Conservation (phyloP, 1,139 yeast genomes). For the Saccharomyces pastorianus region DNA sequence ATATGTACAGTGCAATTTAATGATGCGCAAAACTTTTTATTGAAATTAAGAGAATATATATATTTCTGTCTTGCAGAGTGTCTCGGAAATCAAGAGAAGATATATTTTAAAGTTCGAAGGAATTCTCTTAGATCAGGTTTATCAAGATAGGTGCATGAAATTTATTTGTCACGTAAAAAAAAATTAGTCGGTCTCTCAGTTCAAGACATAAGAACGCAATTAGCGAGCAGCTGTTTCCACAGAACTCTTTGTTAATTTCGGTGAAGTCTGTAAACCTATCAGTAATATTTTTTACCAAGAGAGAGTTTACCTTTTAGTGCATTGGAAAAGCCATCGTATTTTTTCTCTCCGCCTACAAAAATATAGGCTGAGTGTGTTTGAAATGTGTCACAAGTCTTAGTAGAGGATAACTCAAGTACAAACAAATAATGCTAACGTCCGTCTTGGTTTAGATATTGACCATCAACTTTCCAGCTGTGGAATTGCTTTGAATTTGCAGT, state of each 20-base stretch:
- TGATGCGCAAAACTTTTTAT: background rate
- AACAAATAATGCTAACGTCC: background rate
- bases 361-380: background rate
- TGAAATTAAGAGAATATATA: background rate
- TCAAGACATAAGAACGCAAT: background rate
- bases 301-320: background rate
- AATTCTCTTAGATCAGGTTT: background rate
- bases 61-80: background rate
- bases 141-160: background rate
- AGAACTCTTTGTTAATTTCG: background rate
- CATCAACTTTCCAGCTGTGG: background rate
- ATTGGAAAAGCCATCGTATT: background rate
- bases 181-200: background rate
- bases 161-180: background rate
- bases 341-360: background rate
- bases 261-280: background rate
- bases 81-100: background rate
- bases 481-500: background rate
- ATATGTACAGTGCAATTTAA: background rate
- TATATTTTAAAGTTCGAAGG: background rate
- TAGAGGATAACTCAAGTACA: background rate
- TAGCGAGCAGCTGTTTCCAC: background rate
- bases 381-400: background rate
- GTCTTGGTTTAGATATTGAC: background rate
- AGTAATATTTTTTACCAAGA: background rate